Conservation (phyloP, 352 stramenopile species). For the Phytopythium vexans region DNA sequence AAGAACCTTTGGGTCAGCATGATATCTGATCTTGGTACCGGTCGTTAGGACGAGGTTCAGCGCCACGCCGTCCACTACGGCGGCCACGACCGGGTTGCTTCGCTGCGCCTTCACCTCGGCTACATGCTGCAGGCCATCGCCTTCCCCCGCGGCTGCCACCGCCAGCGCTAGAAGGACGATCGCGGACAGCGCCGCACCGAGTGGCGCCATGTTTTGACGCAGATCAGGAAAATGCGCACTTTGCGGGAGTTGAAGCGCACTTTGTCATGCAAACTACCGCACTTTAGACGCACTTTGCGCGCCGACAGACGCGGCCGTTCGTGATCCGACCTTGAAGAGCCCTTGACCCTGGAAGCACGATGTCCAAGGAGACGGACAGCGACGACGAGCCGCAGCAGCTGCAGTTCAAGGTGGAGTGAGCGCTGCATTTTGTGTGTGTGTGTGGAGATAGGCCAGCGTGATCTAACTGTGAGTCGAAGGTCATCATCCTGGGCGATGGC, state of each 20-base stretch:
- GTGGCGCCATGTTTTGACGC: too few species aligned
- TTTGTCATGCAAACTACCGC: too few species aligned
- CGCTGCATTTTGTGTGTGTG: too few species aligned
- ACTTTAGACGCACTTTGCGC: too few species aligned
- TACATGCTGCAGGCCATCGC: conserved; percentile 1
- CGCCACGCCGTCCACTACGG: conserved; percentile 21
- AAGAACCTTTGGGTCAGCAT: not conserved
- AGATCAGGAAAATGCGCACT: too few species aligned
- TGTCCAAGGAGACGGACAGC: conserved; percentile 86
- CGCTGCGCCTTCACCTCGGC: conserved; percentile 33
- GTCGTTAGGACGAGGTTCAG: conserved; percentile 43
- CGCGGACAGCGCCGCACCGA: not conserved
- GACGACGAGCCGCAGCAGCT: conserved; percentile 79
- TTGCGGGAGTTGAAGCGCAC: too few species aligned
- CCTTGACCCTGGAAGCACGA: conserved; percentile 7
- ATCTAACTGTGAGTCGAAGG: conserved; percentile 31
- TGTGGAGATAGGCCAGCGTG: not conserved
- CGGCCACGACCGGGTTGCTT: conserved; percentile 40
- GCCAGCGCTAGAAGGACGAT: not conserved
- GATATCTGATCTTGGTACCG: conserved; percentile 6
- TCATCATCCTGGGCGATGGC: conserved; percentile 93
- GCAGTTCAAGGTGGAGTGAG: conserved; percentile 73
- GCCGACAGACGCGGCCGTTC: too few species aligned
- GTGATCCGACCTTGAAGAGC: too few species aligned
- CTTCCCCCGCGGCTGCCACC: not conserved